Evolutionary conservation across 768 basidiomycete species (phyloP).

Genomic region (Neoboletus subvelutipes): DNA sequence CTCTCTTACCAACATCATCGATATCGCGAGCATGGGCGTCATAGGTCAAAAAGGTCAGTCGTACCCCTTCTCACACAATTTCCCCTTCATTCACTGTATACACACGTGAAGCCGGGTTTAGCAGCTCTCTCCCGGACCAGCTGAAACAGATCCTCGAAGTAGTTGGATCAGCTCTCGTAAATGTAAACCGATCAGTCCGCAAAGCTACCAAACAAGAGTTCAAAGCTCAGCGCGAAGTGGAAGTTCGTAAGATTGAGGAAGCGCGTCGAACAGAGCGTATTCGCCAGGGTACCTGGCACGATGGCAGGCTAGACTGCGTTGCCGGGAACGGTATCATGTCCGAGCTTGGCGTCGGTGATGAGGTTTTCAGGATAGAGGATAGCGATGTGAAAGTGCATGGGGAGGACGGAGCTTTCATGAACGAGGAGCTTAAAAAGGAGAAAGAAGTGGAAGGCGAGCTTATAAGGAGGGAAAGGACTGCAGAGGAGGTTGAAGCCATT

Average conservation of each 20-base stretch:
- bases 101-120: slow-evolving; percentile 66
- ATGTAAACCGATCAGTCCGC: slow-evolving; percentile 54
- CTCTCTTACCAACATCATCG: slow-evolving; percentile 79
- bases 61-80: background rate
- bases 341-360: slow-evolving; percentile 83
- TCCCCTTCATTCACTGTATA: background rate
- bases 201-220: slow-evolving; percentile 41
- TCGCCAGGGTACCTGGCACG: slow-evolving; percentile 73
- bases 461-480: slow-evolving; percentile 28
- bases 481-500: slow-evolving; percentile 51
- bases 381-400: slow-evolving; percentile 18
- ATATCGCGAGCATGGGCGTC: slow-evolving; percentile 89
- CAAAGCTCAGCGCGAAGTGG: slow-evolving; percentile 37
- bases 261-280: slow-evolving; percentile 47
- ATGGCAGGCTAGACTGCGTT: slow-evolving; percentile 80
- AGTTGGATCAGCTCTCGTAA: slow-evolving; percentile 67
- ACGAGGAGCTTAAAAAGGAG: slow-evolving; percentile 23
- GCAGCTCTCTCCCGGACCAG: slow-evolving; percentile 76
- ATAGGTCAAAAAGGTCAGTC: slow-evolving; percentile 87
- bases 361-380: slow-evolving; percentile 46
- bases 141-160: slow-evolving; percentile 82
- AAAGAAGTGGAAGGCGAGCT: slow-evolving; percentile 35
- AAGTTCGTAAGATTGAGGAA: slow-evolving; percentile 39
- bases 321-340: slow-evolving; percentile 86
- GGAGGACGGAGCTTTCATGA: slow-evolving; percentile 5